Evolutionary conservation across 2,329 filamentous ascomycete species (phyloP), one percentile per base, ranked within the genome.

Genomic region (Pseudogymnoascus sp.): DNA sequence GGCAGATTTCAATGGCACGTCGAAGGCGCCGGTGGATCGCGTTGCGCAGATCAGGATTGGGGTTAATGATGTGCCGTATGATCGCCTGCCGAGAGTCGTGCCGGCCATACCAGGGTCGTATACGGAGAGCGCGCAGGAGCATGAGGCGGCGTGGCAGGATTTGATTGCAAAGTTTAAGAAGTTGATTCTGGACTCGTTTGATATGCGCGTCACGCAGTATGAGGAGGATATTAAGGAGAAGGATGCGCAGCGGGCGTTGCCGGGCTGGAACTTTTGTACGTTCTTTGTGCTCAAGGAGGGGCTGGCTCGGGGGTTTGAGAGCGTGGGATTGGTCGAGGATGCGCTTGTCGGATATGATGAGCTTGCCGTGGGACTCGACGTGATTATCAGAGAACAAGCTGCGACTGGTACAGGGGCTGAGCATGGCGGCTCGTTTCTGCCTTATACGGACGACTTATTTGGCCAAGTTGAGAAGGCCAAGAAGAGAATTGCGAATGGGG

Each of bases 281-380:
- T 99, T 99, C 73, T 99, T 99, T 73, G 92, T 99, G 13, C 81
- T 99, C 7, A 99, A 99, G 71, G 94, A 99, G 74, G 94, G 94
- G 0, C 78, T 99, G 36, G 93, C 94, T 1, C 84, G 91, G 67
- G 95, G 93, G 0, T 96, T 99, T 68, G 95, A 99, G 74, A 97
- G 91, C 71, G 92, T 97, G 2, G 95, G 95, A 0, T 79, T 99
- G 8, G 91, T 97, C 7, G 94, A 99, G 71, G 94, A 99, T 80
- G 93, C 94, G 2, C 78, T 99, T 39, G 90, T 94, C 4, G 91
- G 92, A 12, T 99, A 99, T 69, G 94, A 97, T 73, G 93, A 99
- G 76, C 84, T 99, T 8, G 90, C 90, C 42, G 86, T 93, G 59
- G 93, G 92, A 0, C 79, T 99, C 31, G 93, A 97, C 73, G 82